Evolutionary conservation across 2,329 filamentous ascomycete genomes (phyloP), one percentile per base, ranked within the genome.

Genomic region (Daldinia sp.): DNA sequence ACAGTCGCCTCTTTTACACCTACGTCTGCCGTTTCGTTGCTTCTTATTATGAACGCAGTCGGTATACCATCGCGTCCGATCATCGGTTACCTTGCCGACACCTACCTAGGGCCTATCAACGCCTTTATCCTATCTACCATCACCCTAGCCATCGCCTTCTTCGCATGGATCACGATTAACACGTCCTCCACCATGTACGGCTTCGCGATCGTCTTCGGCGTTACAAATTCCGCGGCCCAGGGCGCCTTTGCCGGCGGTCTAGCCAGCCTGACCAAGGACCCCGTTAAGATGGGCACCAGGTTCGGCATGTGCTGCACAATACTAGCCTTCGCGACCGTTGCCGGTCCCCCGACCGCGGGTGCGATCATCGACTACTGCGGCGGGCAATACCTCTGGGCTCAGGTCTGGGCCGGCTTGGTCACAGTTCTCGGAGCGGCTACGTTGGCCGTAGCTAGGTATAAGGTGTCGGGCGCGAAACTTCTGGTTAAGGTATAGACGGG

Each of bases 31-130:
- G 83, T 89, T 66, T 83, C 83, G 28, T 78, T 90, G 1, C 81
- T 90, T 1, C 79, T 91, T 51, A 82, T 89, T 18, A 82, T 85
- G 13, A 89, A 90, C 68, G 86, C 82, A 7, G 79, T 88, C 15
- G 87, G 88, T 1, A 81, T 90, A 3, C 75, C 86, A 0, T 82
- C 84, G n/a, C 86, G 88, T 0, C 77, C 88, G 0, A 70, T 88
- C 0, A 83, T 85, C 0, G 85, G 84, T 12, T 83, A 82, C 67
- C 72, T 90, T 5, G 87, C 87, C 0, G 87, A 90, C 74, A 79
- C 70, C 65, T 72, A 78, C 59, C 77, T 86, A 2, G 88, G 89
- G 0, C 82, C 86, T 0, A 79, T 89, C 54, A 90, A 90, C 72
- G 82, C 83, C 1, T 81, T 88, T 28, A 82, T 88, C 30, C n/a